These are phyloP conservation scores for Geranium rotundifolium DNA, from an alignment of 345 rosid genomes.

Conservation along the genomic window DNA sequence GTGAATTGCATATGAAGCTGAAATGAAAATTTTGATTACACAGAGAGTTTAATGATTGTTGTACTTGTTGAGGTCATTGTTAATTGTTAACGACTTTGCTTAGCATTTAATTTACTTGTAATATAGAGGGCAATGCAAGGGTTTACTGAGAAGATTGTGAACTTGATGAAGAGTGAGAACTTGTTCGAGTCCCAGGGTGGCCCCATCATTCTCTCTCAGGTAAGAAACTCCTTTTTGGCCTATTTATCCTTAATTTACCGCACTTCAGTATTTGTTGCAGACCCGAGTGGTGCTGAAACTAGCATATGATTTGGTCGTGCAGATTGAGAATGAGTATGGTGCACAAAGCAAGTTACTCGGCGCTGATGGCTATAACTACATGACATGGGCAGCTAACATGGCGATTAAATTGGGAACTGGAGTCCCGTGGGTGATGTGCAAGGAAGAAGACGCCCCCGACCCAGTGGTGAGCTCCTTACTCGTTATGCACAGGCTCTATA, in stretches of 20 bases:
- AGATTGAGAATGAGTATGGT: conserved; percentile 68
- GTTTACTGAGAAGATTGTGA: conserved; percentile 30
- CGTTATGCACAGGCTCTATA: background rate
- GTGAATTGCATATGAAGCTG: too few species aligned
- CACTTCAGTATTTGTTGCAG: too few species aligned
- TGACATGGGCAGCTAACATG: conserved; percentile 60
- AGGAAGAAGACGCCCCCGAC: conserved; percentile 66
- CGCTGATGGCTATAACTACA: conserved; percentile 40
- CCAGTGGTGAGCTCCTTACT: conserved; percentile 30
- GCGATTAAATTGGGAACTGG: conserved; percentile 47
- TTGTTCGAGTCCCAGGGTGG: conserved; percentile 34
- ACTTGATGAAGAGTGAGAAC: conserved; percentile 27
- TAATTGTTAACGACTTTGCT: background rate
- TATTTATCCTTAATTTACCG: background rate
- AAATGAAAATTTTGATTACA: too few species aligned
- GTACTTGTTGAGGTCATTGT: background rate
- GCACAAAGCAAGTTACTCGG: conserved; percentile 31
- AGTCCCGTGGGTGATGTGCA: conserved; percentile 79
- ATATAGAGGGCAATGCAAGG: conserved; percentile 27
- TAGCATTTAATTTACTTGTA: background rate
- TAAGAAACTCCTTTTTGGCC: background rate
- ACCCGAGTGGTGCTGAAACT: background rate
- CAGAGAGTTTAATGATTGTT: too few species aligned
- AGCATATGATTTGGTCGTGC: background rate
- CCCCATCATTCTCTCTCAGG: conserved; percentile 42